Evolutionary conservation across 2,329 filamentous ascomycete species (phyloP), one percentile per base, ranked within the genome.

Genomic region (Colletotrichum sojae): DNA sequence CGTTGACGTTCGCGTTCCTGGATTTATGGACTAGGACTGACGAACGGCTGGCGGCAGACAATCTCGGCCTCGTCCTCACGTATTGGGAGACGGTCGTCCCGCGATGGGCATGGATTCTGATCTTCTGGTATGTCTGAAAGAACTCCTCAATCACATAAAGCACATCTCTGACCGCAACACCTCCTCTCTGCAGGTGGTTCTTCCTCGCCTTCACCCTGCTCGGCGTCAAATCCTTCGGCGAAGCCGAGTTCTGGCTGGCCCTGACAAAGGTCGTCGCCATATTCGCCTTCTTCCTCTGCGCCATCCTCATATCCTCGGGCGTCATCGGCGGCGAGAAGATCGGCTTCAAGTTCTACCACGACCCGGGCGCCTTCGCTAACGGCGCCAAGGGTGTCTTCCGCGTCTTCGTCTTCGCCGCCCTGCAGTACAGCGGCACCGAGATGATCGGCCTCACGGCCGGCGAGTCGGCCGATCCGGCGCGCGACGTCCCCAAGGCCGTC

Each of bases 51-150:
- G n/a, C 20, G 1, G 5, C 36, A 62, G 49, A 62, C 73, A 91
- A 91, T 75, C 88, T 91, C 77, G 89, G 89, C 84, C 78, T 91
- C 2, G 74, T 91, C 2, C 77, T 91, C 60, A 78, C 89, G 55
- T 91, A 89, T 75, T 91, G 89, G 89, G 86, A 43, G 84, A 87
- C 52, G 84, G 85, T 68, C 89, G 31, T 92, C 59, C 89, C 90
- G 0, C 88, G 89, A 2, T 91, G 88, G 84, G 90, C 85, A 0
- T 80, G 91, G 52, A 89, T 88, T 72, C 74, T 91, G 60, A 89
- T 91, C 39, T 89, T 91, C 72, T 86, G 88, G 81, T 80, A 85
- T 6, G 76, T 89, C 2, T 76, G 90, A 43, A 84, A 91, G 9
- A 79, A 75, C 0, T 36, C 4, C 2, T 5, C 5, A 22, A 36